These are phyloP conservation scores for Stylosanthes scabra DNA, from an alignment of 331 rosid genomes.

Conservation along the genomic window DNA sequence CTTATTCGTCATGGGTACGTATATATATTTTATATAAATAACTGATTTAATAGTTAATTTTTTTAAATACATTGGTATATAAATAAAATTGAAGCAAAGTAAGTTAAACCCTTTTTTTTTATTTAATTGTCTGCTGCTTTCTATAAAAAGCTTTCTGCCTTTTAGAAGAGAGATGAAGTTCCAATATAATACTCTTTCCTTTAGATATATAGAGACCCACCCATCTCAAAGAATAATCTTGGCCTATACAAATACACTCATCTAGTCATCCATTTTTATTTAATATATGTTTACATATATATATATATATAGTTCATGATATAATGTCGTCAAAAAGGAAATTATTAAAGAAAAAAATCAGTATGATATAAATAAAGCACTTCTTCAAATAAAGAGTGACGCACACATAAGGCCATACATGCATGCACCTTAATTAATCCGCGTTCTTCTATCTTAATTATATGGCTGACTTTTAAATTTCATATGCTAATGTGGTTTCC, in stretches of 20 bases:
- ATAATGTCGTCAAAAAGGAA: neutral
- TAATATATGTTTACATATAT: constrained; percentile 20
- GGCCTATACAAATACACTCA: neutral
- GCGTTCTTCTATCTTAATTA: constrained; percentile 16
- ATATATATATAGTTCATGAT: constrained; percentile 1
- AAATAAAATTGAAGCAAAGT: too few relatives aligned
- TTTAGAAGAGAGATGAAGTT: neutral
- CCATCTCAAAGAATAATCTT: constrained; percentile 19
- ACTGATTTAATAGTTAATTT: too few relatives aligned
- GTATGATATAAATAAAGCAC: neutral
- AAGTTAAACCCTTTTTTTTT: too few relatives aligned
- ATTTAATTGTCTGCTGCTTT: neutral
- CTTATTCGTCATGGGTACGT: too few relatives aligned
- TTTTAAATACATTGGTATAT: too few relatives aligned
- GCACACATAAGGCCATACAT: constrained; percentile 14
- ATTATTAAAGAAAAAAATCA: too few relatives aligned
- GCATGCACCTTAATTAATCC: neutral
- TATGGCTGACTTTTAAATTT: constrained; percentile 32
- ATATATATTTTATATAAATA: too few relatives aligned
- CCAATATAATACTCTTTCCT: too few relatives aligned
- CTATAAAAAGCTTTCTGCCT: constrained; percentile 12
- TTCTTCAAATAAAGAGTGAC: neutral
- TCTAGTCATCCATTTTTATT: constrained; percentile 33
- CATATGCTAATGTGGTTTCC: constrained; percentile 37
- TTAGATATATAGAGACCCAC: neutral